Conservation (phyloP, 345 rosid species). For the Bruguiera gymnorhiza region DNA sequence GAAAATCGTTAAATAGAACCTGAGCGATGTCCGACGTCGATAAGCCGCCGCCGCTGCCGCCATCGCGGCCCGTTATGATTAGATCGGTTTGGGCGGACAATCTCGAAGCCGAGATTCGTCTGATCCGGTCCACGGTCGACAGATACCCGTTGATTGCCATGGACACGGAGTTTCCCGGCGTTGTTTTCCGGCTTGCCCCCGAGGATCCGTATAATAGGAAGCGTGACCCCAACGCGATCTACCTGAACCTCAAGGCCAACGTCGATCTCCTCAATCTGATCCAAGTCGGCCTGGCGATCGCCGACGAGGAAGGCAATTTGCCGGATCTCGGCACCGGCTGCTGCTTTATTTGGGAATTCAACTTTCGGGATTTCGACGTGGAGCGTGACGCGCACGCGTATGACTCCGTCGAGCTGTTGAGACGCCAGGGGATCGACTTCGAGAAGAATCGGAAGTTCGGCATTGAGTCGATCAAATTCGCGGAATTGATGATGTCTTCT, state of each 20-base stretch:
- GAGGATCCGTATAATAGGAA: slow-evolving; percentile 23
- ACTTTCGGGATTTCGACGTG: slow-evolving; percentile 68
- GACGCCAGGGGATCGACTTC: slow-evolving; percentile 77
- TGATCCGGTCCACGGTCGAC: slow-evolving; percentile 55
- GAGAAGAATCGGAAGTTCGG: slow-evolving; percentile 54
- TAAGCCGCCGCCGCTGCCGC: slow-evolving; percentile 2
- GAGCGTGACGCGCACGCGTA: slow-evolving; percentile 67
- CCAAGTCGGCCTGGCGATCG: slow-evolving; percentile 77
- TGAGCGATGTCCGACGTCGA: slow-evolving; percentile 3
- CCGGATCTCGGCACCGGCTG: slow-evolving; percentile 48
- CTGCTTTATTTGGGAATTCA: slow-evolving; percentile 79
- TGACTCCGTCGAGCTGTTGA: slow-evolving; percentile 72
- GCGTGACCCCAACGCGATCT: slow-evolving; percentile 49
- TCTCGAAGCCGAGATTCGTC: slow-evolving; percentile 59
- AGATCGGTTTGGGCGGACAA: slow-evolving; percentile 80
- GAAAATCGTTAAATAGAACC: background rate
- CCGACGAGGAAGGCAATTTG: slow-evolving; percentile 50
- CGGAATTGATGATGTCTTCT: slow-evolving; percentile 80
- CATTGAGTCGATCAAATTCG: slow-evolving; percentile 54
- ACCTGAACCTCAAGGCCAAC: slow-evolving; percentile 66
- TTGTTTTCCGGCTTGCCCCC: slow-evolving; percentile 39
- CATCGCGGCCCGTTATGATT: slow-evolving; percentile 29
- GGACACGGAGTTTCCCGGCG: slow-evolving; percentile 92
- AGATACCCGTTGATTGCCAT: slow-evolving; percentile 60
- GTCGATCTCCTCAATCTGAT: slow-evolving; percentile 72